Evolutionary conservation across 2,329 filamentous ascomycete species (phyloP).

Genomic region (Endocalyx cinctus): DNA sequence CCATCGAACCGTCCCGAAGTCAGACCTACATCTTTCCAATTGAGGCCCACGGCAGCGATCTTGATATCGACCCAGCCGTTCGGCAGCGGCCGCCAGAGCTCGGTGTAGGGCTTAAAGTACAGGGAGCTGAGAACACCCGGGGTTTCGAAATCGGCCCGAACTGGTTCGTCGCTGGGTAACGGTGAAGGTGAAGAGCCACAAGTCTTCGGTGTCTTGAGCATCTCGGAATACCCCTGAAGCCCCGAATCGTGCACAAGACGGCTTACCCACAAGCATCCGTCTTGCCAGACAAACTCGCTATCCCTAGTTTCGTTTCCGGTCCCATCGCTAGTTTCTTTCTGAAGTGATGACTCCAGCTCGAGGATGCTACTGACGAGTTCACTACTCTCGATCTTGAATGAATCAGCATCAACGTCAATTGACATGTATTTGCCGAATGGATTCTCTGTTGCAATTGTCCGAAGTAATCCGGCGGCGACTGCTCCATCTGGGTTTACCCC

Average conservation of each 20-base stretch:
- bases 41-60: slow-evolving; percentile 22
- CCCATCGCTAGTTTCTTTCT: neutral
- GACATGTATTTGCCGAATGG: slow-evolving; percentile 14
- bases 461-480: slow-evolving; percentile 19
- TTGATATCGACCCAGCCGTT: slow-evolving; percentile 21
- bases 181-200: slow-evolving; percentile 3
- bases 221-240: slow-evolving; percentile 11
- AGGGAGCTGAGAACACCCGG: slow-evolving; percentile 23
- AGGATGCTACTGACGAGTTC: slow-evolving; percentile 12
- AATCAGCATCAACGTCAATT: slow-evolving; percentile 15
- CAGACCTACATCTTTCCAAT: slow-evolving; percentile 21
- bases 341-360: slow-evolving; percentile 10
- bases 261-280: slow-evolving; percentile 25
- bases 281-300: slow-evolving; percentile 23
- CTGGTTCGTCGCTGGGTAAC: slow-evolving; percentile 12
- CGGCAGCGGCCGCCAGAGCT: slow-evolving; percentile 12
- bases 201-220: slow-evolving; percentile 4
- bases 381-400: slow-evolving; percentile 4
- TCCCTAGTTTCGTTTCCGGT: slow-evolving; percentile 18
- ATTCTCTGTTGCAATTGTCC: slow-evolving; percentile 20
- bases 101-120: slow-evolving; percentile 19
- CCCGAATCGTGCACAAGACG: slow-evolving; percentile 19
- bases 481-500: slow-evolving; percentile 17
- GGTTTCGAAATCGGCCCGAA: slow-evolving; percentile 21
- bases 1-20: slow-evolving; percentile 17